Conservation (phyloP, 208 protist species). For the Leishmania tropica region DNA sequence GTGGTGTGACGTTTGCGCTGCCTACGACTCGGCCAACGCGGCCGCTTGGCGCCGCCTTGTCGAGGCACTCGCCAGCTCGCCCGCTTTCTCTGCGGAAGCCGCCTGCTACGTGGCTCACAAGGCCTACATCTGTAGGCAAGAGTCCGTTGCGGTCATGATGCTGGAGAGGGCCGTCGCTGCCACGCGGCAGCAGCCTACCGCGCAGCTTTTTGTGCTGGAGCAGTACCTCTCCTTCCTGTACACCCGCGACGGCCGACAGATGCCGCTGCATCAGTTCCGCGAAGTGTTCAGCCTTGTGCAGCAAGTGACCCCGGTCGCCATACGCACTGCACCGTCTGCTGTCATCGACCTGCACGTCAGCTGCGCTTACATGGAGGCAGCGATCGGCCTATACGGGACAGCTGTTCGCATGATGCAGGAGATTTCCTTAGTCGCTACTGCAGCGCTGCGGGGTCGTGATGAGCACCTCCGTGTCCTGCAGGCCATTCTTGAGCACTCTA, state of each 20-base stretch:
- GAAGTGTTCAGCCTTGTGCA: conserved; percentile 58
- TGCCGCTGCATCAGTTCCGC: conserved; percentile 64
- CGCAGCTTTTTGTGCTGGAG: conserved; percentile 54
- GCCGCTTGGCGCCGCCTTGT: conserved; percentile 20
- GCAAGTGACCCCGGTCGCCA: conserved; percentile 37
- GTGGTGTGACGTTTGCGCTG: conserved; percentile 31
- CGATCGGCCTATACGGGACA: conserved; percentile 55
- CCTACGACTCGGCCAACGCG: conserved; percentile 16
- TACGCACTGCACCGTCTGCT: conserved; percentile 32
- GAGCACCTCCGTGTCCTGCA: conserved; percentile 41
- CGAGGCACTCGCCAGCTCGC: conserved; percentile 31
- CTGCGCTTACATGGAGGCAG: conserved; percentile 63
- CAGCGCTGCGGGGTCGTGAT: conserved; percentile 8
- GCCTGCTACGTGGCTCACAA: conserved; percentile 55
- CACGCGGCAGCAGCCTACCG: conserved; percentile 33
- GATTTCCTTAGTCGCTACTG: conserved; percentile 29
- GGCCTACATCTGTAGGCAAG: conserved; percentile 34
- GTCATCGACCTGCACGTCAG: conserved; percentile 60
- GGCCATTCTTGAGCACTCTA: conserved; percentile 54
- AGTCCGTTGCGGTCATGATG: conserved; percentile 29
- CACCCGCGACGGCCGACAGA: conserved; percentile 28
- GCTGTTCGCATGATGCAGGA: conserved; percentile 48
- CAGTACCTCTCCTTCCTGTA: conserved; percentile 74
- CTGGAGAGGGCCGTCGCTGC: conserved; percentile 50
- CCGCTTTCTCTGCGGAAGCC: conserved; percentile 57